These are phyloP conservation scores for Micromonas commoda DNA, from an alignment of 139 green algal species.

Conservation along the genomic window DNA sequence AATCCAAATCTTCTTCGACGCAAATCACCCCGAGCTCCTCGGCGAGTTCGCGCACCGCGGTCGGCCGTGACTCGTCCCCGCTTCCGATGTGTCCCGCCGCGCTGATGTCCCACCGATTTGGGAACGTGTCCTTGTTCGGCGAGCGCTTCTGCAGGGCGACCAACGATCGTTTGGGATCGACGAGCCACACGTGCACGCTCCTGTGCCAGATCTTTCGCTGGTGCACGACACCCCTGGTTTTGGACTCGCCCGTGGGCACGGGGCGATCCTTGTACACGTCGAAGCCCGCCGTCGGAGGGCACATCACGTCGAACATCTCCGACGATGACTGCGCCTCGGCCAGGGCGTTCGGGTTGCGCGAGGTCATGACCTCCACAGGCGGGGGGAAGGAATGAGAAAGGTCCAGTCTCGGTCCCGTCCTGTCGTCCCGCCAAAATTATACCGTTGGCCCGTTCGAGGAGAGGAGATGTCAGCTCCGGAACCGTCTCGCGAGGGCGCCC, in stretches of 20 bases:
- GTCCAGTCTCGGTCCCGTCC: no score
- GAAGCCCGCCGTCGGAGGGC: not conserved
- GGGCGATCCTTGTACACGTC: not conserved
- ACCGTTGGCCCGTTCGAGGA: no score
- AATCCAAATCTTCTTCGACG: not conserved
- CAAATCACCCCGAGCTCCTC: not conserved
- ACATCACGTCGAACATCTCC: conserved; percentile 8
- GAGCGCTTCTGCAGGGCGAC: not conserved
- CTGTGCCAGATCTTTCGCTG: not conserved
- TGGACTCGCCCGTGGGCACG: not conserved
- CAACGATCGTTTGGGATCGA: not conserved
- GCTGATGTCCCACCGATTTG: not conserved
- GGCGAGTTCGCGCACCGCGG: not conserved
- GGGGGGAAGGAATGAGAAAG: no score
- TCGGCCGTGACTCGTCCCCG: not conserved
- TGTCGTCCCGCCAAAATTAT: no score
- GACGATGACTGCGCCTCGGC: not conserved
- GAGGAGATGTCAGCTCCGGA: no score
- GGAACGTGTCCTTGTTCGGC: not conserved
- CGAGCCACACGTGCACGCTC: not conserved
- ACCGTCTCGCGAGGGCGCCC: no score
- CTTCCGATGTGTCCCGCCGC: not conserved
- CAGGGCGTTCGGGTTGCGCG: not conserved
- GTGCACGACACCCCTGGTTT: not conserved
- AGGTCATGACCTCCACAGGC: no score